Base-by-base conservation (phyloP, 805 yeast species). In the Yarrowia alimentaria region DNA sequence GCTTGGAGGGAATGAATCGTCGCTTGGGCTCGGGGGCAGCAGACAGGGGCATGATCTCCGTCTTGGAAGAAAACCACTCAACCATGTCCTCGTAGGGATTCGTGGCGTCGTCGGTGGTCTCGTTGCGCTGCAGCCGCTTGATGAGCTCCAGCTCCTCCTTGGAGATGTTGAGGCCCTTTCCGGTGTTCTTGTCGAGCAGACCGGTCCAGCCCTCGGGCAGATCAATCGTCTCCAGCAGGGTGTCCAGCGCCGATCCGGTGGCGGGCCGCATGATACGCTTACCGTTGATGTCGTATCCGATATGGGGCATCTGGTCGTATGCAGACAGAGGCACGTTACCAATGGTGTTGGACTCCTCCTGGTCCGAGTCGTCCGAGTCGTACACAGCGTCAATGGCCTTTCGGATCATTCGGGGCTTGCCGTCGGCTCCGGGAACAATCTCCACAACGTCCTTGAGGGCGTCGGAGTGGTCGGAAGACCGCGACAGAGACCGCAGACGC, bases 151-250 rank as follows among this genome's bases (percentile, higher is more conserved):
- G 74, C 68, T 93, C 99, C 63, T 91, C 97, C 49, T 77, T 76
- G 6, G 88, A 79, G 57, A 93, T 73, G 58, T 93, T 89, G 70
- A 93, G 76, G 49, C 86, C 75, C 8, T 80, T 67, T 55, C 99
- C 99, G 6, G 98, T 88, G 61, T 81, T 77, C 61, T 86, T 84
- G 67, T 93, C 98, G 55, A 91, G 70, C 55, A 93, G 74, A 38
- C 99, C 99, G 12, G 99, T 93, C 98, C 98, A 93, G 19, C 99
- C 99, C 68, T 87, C 94, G 11, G 99, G 99, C 56, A 93, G 73
- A 55, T 93, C 99, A 55, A 93, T 93, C 22, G 81, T 74, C 62
- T 91, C 99, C 57, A 93, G 71, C 56, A 93, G 75, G 61, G 83
- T 85, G 62, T 93, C 98, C 57, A 93, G 75, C 1, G 98, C 99